Evolutionary conservation across 228 moss, liverwort and hornwort genomes (phyloP), one percentile per base, ranked within the genome.

Genomic region (Sphagnum fallax): DNA sequence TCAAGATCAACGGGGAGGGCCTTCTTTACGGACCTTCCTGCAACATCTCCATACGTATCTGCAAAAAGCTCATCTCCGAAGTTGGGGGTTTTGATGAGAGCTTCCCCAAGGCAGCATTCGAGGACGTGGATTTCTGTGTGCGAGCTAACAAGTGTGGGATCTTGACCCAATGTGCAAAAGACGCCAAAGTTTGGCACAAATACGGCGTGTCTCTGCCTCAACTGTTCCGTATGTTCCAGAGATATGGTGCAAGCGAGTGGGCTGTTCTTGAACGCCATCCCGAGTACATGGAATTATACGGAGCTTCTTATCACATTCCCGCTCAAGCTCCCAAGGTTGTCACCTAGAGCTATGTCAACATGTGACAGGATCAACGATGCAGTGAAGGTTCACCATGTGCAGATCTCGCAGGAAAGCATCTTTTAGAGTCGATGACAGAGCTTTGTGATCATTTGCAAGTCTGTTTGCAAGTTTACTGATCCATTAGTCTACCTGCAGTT

Each of bases 191-290:
- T 65, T 86, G 82, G 86, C 86, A 86, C 57, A 86, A 86, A 66
- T 86, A 82, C 53, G 77, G 77, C 52, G 75, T 75, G 4, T 53
- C 82, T 67, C 52, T 82, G 50, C 52, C 75, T 61, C 77, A 86
- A 70, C 75, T 86, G 57, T 86, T 82, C 61, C 80, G 75, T 63
- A 86, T 86, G 86, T 86, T 86, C 50, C 75, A 74, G 75, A 86
- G 86, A 73, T 86, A 86, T 16, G 86, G 86, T 66, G 86, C 86
- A 16, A 86, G 86, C 61, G 86, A 86, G 71, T 86, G 86, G 86
- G 86, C 86, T 16, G 86, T 86, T 55, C 64, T 86, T 51, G 86
- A 86, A 67, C 71, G 82, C 53, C 86, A 86, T 64, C 86, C 86
- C 5, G 49, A 11, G 66, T 86, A 86, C 74, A 82, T 82, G 50